Conservation (phyloP, 805 yeast species). For the Kluyveromyces aestuarii region DNA sequence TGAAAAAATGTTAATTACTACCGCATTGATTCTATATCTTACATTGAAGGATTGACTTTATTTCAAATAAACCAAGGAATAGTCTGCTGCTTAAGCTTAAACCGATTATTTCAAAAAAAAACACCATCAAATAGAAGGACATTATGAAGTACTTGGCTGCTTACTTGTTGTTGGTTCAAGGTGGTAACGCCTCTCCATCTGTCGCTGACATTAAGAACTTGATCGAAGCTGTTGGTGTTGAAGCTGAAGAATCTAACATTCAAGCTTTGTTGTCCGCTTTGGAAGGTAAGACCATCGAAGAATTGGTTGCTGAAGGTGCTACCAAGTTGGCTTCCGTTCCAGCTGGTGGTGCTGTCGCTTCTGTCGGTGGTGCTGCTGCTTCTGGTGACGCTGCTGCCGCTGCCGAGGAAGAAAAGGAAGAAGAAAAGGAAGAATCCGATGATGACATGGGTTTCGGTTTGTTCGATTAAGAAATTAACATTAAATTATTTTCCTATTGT, state of each 20-base stretch:
- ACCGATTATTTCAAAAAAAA: conserved; percentile 26
- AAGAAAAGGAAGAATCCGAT: conserved; percentile 41
- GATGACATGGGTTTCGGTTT: conserved; percentile 78
- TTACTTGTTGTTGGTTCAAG: conserved; percentile 80
- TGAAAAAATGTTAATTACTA: conserved; percentile 5
- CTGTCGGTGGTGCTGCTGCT: conserved; percentile 48
- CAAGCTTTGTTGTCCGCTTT: conserved; percentile 61
- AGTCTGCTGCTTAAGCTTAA: conserved; percentile 32
- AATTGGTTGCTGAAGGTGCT: conserved; percentile 72
- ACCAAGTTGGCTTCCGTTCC: conserved; percentile 76
- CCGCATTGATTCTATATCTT: too few species aligned
- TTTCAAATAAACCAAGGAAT: conserved; percentile 22
- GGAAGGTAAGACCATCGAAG: conserved; percentile 65
- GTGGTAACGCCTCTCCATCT: conserved; percentile 78
- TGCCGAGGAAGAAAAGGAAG: conserved; percentile 50
- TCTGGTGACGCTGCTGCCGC: conserved; percentile 46
- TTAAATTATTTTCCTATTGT: background rate
- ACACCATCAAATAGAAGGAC: conserved; percentile 5
- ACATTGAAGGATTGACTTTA: too few species aligned
- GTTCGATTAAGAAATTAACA: conserved; percentile 40
- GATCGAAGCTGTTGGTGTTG: conserved; percentile 69
- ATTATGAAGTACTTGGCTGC: conserved; percentile 87
- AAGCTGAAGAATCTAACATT: conserved; percentile 71
- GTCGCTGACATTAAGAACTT: conserved; percentile 66
- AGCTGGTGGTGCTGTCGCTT: conserved; percentile 71